Base-by-base conservation (phyloP, 2,329 filamentous ascomycete genomes). In the Cordyceps tenuipes region DNA sequence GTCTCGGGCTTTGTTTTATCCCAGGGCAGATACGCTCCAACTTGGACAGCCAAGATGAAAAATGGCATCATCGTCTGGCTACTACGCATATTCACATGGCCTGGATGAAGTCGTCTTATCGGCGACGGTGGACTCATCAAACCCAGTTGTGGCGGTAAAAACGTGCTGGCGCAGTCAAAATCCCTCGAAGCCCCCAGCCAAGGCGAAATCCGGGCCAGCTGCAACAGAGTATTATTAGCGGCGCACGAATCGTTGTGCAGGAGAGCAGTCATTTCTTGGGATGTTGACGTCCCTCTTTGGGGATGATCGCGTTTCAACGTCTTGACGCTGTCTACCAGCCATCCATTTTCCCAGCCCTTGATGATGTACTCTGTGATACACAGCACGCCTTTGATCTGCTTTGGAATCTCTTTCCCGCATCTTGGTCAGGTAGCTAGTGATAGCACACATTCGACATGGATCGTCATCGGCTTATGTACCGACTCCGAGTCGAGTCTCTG, bases 121-220 rank as follows among this genome's bases (percentile, higher is more conserved):
- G 34, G 53, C 53, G 43, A 47, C 53, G 31, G 21, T 21, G 53
- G 53, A 23, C 29, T 34, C 12, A 17, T 19, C 9, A n/a, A n/a
- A n/a, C n/a, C 34, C 54, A 57, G 46, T 49, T 57, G 54, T 57
- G 54, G 54, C 54, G 54, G 54, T 57, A 48, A 29, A n/a, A 23
- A 17, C 46, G 46, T 57, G 54, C 54, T 44, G 49, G 44, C 54
- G 34, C 34, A 57, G 44, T 21, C 19, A 41, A 49, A 10, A n/a
- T 46, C 52, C 26, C 39, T 29, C 4, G n/a, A n/a, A 3, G 34
- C 34, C 34, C 34, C 8, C n/a, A 12, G 8, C 34, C 34, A 7
- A 36, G 2, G 8, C 34, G 10, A 36, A 36, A n/a, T 9, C 34
- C 34, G 5, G 10, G 34, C 34, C 34, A 36, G 34, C 34, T 36